A percentile compares a stretch with the other conserved stretches of the same genome.
These are phyloP conservation scores for Sclerospora graminicola DNA, from an alignment of 352 stramenopile genomes.

Conservation along the genomic window DNA sequence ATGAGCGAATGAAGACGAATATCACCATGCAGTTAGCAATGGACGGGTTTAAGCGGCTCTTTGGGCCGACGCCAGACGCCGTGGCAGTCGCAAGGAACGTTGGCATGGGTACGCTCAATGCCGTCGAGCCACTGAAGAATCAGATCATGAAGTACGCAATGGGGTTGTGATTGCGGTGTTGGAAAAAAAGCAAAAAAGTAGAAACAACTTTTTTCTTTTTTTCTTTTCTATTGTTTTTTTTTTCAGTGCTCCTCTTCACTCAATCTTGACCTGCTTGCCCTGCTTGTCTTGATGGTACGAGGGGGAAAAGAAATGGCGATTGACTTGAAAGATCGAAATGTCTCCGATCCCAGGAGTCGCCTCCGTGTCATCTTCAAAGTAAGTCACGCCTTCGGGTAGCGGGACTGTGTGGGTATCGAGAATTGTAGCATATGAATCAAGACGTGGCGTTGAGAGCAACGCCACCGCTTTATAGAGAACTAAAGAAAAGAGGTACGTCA, in stretches of 20 bases:
- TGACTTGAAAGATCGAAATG: conserved; percentile 67
- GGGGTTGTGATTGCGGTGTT: conserved; percentile 78
- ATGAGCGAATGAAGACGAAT: conserved; percentile 79
- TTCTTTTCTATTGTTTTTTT: neutral
- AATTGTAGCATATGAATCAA: conserved; percentile 77
- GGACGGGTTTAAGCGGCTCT: conserved; percentile 86
- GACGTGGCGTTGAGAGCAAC: conserved; percentile 51
- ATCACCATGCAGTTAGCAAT: conserved; percentile 77
- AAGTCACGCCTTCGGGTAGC: conserved; percentile 28
- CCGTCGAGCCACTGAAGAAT: conserved; percentile 81
- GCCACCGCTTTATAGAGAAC: conserved; percentile 81
- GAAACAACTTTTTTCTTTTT: neutral
- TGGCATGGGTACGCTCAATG: conserved; percentile 81
- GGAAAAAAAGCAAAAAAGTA: conserved; percentile 6
- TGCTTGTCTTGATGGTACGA: conserved; percentile 3
- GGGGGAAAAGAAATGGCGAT: conserved; percentile 38
- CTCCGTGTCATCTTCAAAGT: conserved; percentile 33
- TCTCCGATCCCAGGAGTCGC: conserved; percentile 69
- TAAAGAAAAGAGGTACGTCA: conserved; percentile 75
- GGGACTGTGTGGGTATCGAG: conserved; percentile 58
- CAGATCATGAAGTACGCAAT: conserved; percentile 87
- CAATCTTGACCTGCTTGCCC: conserved; percentile 15
- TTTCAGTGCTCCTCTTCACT: neutral
- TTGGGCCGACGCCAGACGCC: conserved; percentile 58
- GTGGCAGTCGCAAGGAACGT: conserved; percentile 73